These are phyloP conservation scores for Lachnellula cervina DNA, from an alignment of 2,329 filamentous ascomycete genomes.

Conservation along the genomic window DNA sequence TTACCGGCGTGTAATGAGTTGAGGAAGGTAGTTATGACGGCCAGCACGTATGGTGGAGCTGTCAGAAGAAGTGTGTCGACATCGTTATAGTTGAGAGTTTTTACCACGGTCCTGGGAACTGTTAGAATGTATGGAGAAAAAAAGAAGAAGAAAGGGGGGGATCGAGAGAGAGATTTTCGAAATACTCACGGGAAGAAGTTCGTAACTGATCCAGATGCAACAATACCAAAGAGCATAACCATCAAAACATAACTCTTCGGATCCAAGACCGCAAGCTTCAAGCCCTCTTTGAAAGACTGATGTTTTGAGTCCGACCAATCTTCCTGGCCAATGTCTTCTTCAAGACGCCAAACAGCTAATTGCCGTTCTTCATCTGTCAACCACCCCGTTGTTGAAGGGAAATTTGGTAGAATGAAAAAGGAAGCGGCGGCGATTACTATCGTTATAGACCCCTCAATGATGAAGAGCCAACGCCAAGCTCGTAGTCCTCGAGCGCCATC, in stretches of 20 bases:
- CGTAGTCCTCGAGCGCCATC: slow-evolving; percentile 50
- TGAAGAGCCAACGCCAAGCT: slow-evolving; percentile 65
- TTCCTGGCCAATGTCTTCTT: slow-evolving; percentile 61
- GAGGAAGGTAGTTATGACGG: slow-evolving; percentile 54
- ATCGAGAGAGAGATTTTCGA: slow-evolving; percentile 34
- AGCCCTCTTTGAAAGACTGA: slow-evolving; percentile 50
- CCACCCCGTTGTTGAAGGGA: slow-evolving; percentile 56
- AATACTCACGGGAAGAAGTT: slow-evolving; percentile 56
- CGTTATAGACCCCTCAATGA: slow-evolving; percentile 65
- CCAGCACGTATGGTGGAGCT: slow-evolving; percentile 60
- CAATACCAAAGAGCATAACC: slow-evolving; percentile 49
- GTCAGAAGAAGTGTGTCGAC: slow-evolving; percentile 59
- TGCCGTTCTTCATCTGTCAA: slow-evolving; percentile 51
- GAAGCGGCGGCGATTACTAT: slow-evolving; percentile 53
- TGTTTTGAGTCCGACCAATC: slow-evolving; percentile 54
- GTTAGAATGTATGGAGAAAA: slow-evolving; percentile 40
- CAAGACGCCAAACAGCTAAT: slow-evolving; percentile 55
- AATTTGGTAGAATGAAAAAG: slow-evolving; percentile 61
- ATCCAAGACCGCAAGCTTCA: slow-evolving; percentile 49
- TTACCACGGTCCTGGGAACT: slow-evolving; percentile 51
- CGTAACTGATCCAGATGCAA: slow-evolving; percentile 53
- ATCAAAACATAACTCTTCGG: slow-evolving; percentile 39
- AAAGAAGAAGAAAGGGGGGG: too few relatives aligned
- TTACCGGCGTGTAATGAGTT: slow-evolving; percentile 61
- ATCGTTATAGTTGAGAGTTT: slow-evolving; percentile 58